Base-by-base conservation (phyloP, 2,329 filamentous ascomycete species). In the Volutella citrinella region DNA sequence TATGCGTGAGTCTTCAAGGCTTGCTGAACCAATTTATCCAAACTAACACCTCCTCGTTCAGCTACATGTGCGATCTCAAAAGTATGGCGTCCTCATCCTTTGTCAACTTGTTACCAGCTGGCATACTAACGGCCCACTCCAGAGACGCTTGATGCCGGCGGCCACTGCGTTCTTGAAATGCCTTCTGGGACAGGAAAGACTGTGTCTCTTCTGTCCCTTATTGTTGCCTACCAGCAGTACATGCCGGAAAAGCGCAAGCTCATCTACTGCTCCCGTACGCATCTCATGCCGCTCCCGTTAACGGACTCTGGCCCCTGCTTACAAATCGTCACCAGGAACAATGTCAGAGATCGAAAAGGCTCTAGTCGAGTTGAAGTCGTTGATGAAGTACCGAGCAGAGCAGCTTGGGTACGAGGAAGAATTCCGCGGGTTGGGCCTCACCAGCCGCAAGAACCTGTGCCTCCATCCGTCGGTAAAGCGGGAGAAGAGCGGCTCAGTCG, bases 311-410 rank as follows among this genome's bases (percentile, higher is more conserved):
- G n/a, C 19, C 20, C 18, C 9, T 28, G 17, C 41, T 49, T 24
- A 48, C 26, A 26, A 23, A 16, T 13, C 10, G 14, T 19, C 16
- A 19, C 12, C 15, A 80, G 77, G 77, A 68, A 98, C 93, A 36
- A 98, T 98, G 90, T 98, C 93, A 22, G 93, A 98, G 68, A 98
- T 98, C 55, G 93, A 98, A 60, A 98, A 98, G 66, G 93, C 94
- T 1, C 66, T 98, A 32, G 87, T 87, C 9, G 93, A 98, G 63
- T 62, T 98, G 51, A 89, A 93, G 60, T 82, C 82, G 16, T 66
- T 98, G 33, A 98, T 98, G 90, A 94, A 94, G 57, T 97, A 95
- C 56, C 84, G 93, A 12, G 71, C 87, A 6, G 78, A 95, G 45
- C 80, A 96, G 60, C 76, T 98, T n/a, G 93, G 93, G 1, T 74